Evolutionary conservation across 2,329 filamentous ascomycete genomes (phyloP).

Genomic region (Alternaria sp.): DNA sequence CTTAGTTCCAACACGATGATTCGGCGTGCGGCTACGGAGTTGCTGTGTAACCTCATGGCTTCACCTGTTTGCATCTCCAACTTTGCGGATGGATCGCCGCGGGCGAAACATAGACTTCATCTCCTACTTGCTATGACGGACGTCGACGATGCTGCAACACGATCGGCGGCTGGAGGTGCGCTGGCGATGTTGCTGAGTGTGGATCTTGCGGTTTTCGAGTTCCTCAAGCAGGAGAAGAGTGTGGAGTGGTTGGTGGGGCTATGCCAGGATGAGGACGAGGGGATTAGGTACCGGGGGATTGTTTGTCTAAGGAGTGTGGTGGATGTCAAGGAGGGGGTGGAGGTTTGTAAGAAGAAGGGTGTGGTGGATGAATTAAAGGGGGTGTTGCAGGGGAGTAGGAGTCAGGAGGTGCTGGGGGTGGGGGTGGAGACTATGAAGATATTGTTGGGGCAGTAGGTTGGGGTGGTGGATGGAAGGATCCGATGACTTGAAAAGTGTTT

Average conservation of each 20-base stretch:
- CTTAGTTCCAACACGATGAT: conserved; percentile 77
- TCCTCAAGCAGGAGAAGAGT: conserved; percentile 72
- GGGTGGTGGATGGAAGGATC: neutral
- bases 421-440: conserved; percentile 76
- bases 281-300: conserved; percentile 73
- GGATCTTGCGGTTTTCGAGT: conserved; percentile 73
- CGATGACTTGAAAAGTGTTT: too few relatives aligned
- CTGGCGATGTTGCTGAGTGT: conserved; percentile 83
- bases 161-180: conserved; percentile 85
- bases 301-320: conserved; percentile 79
- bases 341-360: conserved; percentile 58
- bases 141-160: conserved; percentile 78
- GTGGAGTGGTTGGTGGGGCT: conserved; percentile 80
- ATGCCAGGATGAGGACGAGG: conserved; percentile 73
- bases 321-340: conserved; percentile 56
- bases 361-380: conserved; percentile 73
- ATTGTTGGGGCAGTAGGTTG: conserved; percentile 52
- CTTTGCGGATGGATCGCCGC: conserved; percentile 70
- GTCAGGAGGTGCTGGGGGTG: conserved; percentile 72
- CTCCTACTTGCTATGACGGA: conserved; percentile 88
- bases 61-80: conserved; percentile 69
- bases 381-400: conserved; percentile 71
- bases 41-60: conserved; percentile 89
- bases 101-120: conserved; percentile 76
- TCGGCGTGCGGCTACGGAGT: conserved; percentile 82